Percentiles rank a stretch among this genome's conserved stretches.
phyloP scores from a whole-genome alignment of 2,329 filamentous ascomycete genomes.

The Penicillium digitatum region DNA sequence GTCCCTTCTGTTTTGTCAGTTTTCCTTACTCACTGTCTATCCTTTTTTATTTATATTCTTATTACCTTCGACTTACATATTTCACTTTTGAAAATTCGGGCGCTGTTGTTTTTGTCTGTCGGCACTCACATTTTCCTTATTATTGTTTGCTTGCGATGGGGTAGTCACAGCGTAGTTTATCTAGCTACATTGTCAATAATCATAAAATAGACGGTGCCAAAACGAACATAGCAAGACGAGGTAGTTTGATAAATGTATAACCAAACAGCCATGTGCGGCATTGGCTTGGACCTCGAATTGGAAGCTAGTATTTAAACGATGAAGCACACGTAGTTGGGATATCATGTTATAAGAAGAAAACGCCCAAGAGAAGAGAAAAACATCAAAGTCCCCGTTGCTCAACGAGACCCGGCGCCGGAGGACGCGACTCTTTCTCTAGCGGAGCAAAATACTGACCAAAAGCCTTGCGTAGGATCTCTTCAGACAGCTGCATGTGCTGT shows the following conservation, averaged over 20 bases:
- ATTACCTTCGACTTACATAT: constrained; percentile 12
- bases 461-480: constrained; percentile 61
- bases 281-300: background rate
- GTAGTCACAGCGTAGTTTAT: constrained; percentile 12
- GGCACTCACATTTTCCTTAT: background rate
- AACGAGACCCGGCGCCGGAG: constrained; percentile 10
- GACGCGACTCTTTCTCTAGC: constrained; percentile 18
- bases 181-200: constrained; percentile 18
- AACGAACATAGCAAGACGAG: background rate
- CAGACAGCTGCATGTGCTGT: constrained; percentile 75
- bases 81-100: constrained; percentile 1
- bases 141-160: background rate
- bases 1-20: constrained; percentile 2
- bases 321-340: background rate
- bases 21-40: constrained; percentile 6
- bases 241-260: background rate
- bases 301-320: background rate
- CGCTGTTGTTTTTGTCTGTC: background rate
- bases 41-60: constrained; percentile 11
- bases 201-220: constrained; percentile 21
- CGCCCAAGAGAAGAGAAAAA: background rate
- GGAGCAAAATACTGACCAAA: constrained; percentile 54
- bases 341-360: constrained; percentile 1
- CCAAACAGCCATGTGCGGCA: background rate
- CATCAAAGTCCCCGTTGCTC: constrained; percentile 16